Evolutionary conservation across 768 basidiomycete genomes (phyloP), one percentile per base, ranked within the genome.

Genomic region (Brasilioporus rufonigricans): DNA sequence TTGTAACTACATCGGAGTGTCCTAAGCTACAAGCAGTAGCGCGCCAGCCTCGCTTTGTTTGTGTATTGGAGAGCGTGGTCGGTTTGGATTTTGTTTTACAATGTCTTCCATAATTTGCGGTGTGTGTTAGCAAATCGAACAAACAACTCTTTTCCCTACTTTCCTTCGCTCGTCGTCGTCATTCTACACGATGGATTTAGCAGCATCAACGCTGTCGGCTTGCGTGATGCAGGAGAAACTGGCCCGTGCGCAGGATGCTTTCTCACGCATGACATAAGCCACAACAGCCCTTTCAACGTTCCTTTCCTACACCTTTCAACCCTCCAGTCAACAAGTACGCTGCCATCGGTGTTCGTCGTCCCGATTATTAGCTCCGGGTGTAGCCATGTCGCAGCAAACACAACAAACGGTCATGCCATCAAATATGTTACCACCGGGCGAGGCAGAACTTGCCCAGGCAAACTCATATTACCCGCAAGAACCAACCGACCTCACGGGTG

Each of bases 401-500:
- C 79, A 78, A 24, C 81, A 80, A 65, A 69, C 76, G 10, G 80
- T 80, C 48, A 82, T 89, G 68, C 83, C 83, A 24, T 74, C 80
- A 53, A 86, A 86, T 74, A 82, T 87, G 76, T 61, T 77, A 43
- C 71, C 79, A 29, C 83, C 86, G 43, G 70, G 65, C 27, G 74
- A 73, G 48, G 76, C 77, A 56, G 85, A 86, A 59, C 73, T 84
- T 63, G 69, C 77, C 24, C 76, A 76, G n/a, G 74, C 73, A 50
- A 74, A 76, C 56, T 83, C 80, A 54, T 85, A 83, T 49, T 90
- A 90, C 69, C 89, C 89, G 48, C 88, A 87, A 36, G 81, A 81
- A 59, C 85, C 86, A 58, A 85, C 79, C 65, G 89, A 92, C 76
- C 79, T 91, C 57, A 89, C 89, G 9, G 89, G 90, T 23, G 89